Conservation (phyloP, 202 grass and related monocot genomes). For the Elaeis oleifera region DNA sequence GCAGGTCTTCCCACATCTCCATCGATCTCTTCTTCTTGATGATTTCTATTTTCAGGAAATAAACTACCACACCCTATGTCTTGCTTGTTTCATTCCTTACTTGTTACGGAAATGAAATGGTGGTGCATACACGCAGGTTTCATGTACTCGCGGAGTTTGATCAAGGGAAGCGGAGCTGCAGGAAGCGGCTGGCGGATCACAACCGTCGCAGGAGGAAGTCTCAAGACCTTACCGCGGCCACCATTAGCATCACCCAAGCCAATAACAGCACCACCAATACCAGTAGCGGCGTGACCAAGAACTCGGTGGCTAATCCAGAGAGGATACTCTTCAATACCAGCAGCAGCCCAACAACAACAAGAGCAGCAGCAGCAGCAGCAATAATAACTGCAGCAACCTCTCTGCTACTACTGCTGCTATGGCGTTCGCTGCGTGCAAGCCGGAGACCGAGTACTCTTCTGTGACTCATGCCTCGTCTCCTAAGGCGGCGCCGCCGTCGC, state of each 20-base stretch:
- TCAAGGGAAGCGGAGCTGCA: slow-evolving; percentile 68
- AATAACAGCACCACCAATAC: background rate
- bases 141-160: slow-evolving; percentile 74
- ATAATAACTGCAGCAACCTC: no score
- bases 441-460: background rate
- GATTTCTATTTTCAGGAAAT: no score
- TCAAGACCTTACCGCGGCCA: background rate
- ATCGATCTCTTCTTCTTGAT: no score
- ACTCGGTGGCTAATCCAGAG: background rate
- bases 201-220: slow-evolving; percentile 77
- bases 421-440: background rate
- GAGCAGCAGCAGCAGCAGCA: background rate
- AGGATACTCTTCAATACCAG: background rate
- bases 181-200: slow-evolving; percentile 85
- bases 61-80: no score
- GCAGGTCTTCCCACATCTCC: no score
- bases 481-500: background rate
- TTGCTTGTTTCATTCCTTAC: no score
- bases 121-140: slow-evolving; percentile 30
- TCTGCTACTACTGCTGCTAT: background rate
- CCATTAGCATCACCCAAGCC: background rate
- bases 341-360: background rate
- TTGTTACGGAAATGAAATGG: no score
- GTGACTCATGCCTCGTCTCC: background rate
- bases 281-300: background rate